Conservation (phyloP, 495 filamentous ascomycete species). For the Clavariopsis aquatica region DNA sequence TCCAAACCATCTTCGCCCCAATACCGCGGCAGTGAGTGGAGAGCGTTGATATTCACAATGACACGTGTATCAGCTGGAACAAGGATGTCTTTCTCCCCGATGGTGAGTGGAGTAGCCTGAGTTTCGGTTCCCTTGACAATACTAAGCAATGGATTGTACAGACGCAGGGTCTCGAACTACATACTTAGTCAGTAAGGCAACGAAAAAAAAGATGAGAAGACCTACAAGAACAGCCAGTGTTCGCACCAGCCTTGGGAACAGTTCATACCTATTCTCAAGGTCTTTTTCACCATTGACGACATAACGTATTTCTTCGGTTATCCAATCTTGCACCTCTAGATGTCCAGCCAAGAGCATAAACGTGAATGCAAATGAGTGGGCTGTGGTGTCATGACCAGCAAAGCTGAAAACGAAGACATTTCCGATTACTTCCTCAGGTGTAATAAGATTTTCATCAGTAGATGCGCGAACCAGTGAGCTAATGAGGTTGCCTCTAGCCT, state of each 20-base stretch:
- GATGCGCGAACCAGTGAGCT: constrained; percentile 17
- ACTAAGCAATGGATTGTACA: constrained; percentile 46
- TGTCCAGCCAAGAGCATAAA: constrained; percentile 49
- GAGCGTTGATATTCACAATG: constrained; percentile 43
- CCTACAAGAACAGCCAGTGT: constrained; percentile 7
- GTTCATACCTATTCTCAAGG: neutral
- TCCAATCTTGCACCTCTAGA: constrained; percentile 48
- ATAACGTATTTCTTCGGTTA: constrained; percentile 43
- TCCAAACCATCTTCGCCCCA: constrained; percentile 49
- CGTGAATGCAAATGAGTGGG: constrained; percentile 49
- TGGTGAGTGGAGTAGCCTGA: constrained; percentile 32
- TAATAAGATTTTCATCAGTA: constrained; percentile 34
- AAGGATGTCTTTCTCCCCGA: constrained; percentile 35
- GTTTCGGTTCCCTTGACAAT: constrained; percentile 46
- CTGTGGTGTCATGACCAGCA: constrained; percentile 56
- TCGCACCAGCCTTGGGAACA: constrained; percentile 10
- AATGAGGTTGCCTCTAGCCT: constrained; percentile 4
- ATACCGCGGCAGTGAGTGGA: constrained; percentile 50
- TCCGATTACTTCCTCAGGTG: constrained; percentile 50
- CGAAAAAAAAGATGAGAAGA: neutral
- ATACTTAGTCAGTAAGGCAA: constrained; percentile 32
- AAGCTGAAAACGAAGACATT: constrained; percentile 55
- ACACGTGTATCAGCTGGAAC: constrained; percentile 46
- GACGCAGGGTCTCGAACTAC: constrained; percentile 48
- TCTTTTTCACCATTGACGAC: constrained; percentile 39